Base-by-base conservation (phyloP, 2,329 filamentous ascomycete species). In the Acrocalymma vagum region DNA sequence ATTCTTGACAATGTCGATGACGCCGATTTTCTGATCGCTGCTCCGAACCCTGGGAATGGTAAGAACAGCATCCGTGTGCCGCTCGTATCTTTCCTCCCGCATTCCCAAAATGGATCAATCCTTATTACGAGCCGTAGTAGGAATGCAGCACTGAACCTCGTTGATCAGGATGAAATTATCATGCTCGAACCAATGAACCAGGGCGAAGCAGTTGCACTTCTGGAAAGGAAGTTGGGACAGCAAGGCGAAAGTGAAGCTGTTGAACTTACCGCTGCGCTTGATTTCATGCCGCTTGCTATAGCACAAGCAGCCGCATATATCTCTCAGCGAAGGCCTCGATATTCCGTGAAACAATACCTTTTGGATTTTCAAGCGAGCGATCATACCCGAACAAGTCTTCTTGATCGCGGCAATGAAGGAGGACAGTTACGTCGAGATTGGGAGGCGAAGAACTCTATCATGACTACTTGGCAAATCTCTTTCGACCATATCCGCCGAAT, bases 291-390 rank as follows among this genome's bases (percentile, higher is more conserved):
- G 23, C 29, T 38, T 10, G 29, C 40, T 8, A 18, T 43, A 21
- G 32, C 51, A 3, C 62, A 67, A 40, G 62, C 62, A 7, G 53
- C 61, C 11, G 45, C 56, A 9, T 63, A 64, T 31, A 68, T 69
- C 33, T 33, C 21, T 7, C 33, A 28, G 16, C 32, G 28, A 22
- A 21, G n/a, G 8, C 30, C 34, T 6, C 42, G 38, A 16, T 23
- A 8, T 5, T 34, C 30, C 3, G 16, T 42, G 9, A 14, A 9
- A 5, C 22, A 39, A 29, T 80, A 80, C 43, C 50, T 79, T 1
- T n/a, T 11, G 8, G 5, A 25, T 25, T 78, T 78, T 37, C 44
- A 48, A 4, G 39, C 77, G 3, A 37, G 55, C 4, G 40, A 32
- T 36, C 17, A 23, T 5, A 8, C 24, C 9, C 8, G 29, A 15